Conservation (phyloP, 176 grass and related monocot species). For the Poa pratensis region DNA sequence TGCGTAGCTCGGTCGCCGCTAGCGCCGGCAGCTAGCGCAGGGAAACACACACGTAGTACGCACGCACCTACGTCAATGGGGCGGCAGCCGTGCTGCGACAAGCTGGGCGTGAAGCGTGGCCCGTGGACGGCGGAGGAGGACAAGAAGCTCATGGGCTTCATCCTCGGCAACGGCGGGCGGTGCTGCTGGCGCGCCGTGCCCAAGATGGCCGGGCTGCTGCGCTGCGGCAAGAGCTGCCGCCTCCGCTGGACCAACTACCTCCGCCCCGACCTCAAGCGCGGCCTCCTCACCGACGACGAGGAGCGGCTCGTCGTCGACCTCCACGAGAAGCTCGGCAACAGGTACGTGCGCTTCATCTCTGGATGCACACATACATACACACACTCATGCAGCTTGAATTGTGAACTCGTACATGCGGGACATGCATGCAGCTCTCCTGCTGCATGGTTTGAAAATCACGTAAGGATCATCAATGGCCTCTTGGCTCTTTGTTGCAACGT, state of each 20-base stretch:
- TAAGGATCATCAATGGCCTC: too few species aligned
- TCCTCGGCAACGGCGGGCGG: constrained; percentile 76
- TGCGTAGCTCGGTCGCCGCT: not conserved
- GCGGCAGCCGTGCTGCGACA: constrained; percentile 92
- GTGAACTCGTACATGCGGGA: too few species aligned
- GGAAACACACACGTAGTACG: too few species aligned
- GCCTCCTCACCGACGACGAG: constrained; percentile 83
- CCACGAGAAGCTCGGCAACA: constrained; percentile 84
- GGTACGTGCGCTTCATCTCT: constrained; percentile 25
- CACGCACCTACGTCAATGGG: constrained; percentile 46
- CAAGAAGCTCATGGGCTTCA: constrained; percentile 83
- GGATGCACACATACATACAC: too few species aligned
- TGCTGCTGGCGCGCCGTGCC: constrained; percentile 95
- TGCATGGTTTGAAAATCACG: too few species aligned
- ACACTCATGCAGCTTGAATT: too few species aligned
- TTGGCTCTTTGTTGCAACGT: too few species aligned
- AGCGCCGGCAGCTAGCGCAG: not conserved
- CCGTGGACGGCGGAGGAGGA: constrained; percentile 95
- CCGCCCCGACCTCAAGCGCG: constrained; percentile 89
- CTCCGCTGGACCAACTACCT: constrained; percentile 96
- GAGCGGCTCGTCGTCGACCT: constrained; percentile 88
- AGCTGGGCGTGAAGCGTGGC: constrained; percentile 79
- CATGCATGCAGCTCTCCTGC: too few species aligned
- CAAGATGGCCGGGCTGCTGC: constrained; percentile 78
- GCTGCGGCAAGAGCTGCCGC: constrained; percentile 97